Evolutionary conservation across 768 basidiomycete species (phyloP).

Genomic region (Russula abietina): DNA sequence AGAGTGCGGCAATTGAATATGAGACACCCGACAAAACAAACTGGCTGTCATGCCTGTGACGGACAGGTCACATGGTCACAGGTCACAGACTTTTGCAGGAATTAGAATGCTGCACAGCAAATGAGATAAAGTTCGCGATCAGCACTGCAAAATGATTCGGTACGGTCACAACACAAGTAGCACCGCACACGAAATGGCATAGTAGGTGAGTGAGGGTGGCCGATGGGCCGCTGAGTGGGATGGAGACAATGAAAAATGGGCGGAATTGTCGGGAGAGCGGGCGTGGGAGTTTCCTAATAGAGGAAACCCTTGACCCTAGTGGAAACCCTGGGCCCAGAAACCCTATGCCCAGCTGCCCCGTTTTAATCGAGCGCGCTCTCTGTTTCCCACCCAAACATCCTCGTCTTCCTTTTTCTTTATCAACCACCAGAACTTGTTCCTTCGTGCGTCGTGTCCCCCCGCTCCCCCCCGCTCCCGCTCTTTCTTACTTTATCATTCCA

Average conservation of each 20-base stretch:
- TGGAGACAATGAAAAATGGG: not conserved
- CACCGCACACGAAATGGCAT: not conserved
- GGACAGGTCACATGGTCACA: conserved; percentile 6
- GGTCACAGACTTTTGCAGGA: not conserved
- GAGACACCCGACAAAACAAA: not conserved
- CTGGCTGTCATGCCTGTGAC: conserved; percentile 9
- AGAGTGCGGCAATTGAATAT: not conserved
- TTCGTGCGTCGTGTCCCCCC: conserved; percentile 17
- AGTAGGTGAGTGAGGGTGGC: not conserved
- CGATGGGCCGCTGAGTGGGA: not conserved
- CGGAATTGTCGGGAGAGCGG: conserved; percentile 3
- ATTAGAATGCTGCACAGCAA: too few relatives aligned
- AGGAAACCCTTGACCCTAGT: conserved; percentile 26
- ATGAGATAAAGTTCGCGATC: conserved; percentile 17
- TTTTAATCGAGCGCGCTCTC: conserved; percentile 25
- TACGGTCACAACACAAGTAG: not conserved
- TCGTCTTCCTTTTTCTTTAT: conserved; percentile 22
- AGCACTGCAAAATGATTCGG: not conserved
- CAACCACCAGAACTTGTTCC: conserved; percentile 21
- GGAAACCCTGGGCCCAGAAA: conserved; percentile 26
- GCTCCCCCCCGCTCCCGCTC: conserved; percentile 9
- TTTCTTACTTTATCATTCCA: conserved; percentile 22
- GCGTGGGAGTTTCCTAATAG: conserved; percentile 22
- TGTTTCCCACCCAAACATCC: conserved; percentile 20
- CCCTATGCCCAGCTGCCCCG: conserved; percentile 27